Evolutionary conservation across 805 yeast species (phyloP).

Genomic region (Diddensiella caesifluorescens): DNA sequence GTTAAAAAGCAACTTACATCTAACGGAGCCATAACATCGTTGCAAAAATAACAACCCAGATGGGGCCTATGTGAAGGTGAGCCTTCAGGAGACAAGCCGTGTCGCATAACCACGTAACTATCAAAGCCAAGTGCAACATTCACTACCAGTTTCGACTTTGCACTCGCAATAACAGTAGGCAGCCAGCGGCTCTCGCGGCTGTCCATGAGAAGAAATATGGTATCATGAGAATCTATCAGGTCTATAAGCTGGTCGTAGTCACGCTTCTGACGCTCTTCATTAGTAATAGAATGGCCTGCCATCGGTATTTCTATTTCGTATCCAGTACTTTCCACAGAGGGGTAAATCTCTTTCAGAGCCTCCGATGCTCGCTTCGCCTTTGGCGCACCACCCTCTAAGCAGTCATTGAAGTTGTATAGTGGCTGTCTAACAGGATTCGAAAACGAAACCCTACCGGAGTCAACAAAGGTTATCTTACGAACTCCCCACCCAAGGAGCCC

Average conservation of each 20-base stretch:
- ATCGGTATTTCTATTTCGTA: conserved; percentile 75
- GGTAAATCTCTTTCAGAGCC: conserved; percentile 67
- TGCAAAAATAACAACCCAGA: conserved; percentile 92
- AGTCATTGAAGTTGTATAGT: conserved; percentile 73
- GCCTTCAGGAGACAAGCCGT: conserved; percentile 48
- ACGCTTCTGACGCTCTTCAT: conserved; percentile 43
- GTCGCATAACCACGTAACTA: conserved; percentile 88
- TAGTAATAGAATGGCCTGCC: conserved; percentile 84
- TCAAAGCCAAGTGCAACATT: conserved; percentile 96
- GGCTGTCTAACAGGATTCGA: conserved; percentile 97
- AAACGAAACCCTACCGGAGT: conserved; percentile 80
- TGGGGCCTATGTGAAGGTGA: conserved; percentile 25
- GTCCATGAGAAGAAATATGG: conserved; percentile 77
- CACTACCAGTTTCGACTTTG: conserved; percentile 64
- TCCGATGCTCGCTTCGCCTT: conserved; percentile 79
- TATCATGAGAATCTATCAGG: conserved; percentile 66
- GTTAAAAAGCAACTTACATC: conserved; percentile 5
- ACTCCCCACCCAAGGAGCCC: conserved; percentile 95
- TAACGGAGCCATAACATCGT: conserved; percentile 87
- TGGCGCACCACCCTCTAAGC: conserved; percentile 63
- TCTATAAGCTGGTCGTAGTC: conserved; percentile 50
- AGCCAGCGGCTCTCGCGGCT: conserved; percentile 96
- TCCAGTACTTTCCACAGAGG: conserved; percentile 66
- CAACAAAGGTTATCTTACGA: conserved; percentile 77
- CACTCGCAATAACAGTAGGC: conserved; percentile 79